phyloP scores from a whole-genome alignment of 2,329 filamentous ascomycete species.

The Bipolaris sorokiniana region DNA sequence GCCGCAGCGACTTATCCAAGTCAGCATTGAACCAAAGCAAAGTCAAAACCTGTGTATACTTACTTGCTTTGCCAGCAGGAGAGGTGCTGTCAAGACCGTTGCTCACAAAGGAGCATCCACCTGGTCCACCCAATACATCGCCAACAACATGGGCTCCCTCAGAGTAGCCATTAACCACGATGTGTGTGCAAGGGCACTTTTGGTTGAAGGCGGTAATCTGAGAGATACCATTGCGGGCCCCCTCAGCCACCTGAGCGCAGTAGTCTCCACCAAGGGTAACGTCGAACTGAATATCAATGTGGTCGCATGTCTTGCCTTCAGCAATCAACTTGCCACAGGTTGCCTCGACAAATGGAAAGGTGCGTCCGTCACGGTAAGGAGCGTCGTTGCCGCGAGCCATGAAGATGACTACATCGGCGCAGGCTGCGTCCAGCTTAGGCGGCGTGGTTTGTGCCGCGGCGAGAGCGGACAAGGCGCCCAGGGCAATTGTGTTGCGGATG shows the following conservation, averaged over 20 bases:
- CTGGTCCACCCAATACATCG: constrained; percentile 60
- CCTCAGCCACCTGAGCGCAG: constrained; percentile 28
- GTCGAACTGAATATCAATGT: constrained; percentile 30
- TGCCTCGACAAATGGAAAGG: constrained; percentile 26
- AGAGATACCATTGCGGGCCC: constrained; percentile 26
- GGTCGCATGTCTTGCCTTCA: constrained; percentile 31
- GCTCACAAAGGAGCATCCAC: constrained; percentile 24
- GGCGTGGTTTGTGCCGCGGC: constrained; percentile 30
- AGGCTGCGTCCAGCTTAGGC: constrained; percentile 30
- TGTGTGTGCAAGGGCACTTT: constrained; percentile 60
- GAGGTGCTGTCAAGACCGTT: constrained; percentile 26
- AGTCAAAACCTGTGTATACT: constrained; percentile 1
- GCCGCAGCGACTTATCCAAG: constrained; percentile 18
- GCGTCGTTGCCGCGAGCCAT: constrained; percentile 33
- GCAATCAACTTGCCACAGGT: constrained; percentile 29
- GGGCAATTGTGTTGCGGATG: constrained; percentile 25
- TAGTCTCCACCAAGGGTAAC: constrained; percentile 21
- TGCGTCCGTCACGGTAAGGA: constrained; percentile 30
- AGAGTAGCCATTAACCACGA: constrained; percentile 66
- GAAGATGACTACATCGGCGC: constrained; percentile 31
- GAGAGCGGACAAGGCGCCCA: constrained; percentile 26
- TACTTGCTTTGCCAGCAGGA: constrained; percentile 29
- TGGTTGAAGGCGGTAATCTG: constrained; percentile 61
- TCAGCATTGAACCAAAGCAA: background rate
- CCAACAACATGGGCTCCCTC: constrained; percentile 66